phyloP scores from a whole-genome alignment of 129 eudicot genomes.

The Erigeron canadensis region DNA sequence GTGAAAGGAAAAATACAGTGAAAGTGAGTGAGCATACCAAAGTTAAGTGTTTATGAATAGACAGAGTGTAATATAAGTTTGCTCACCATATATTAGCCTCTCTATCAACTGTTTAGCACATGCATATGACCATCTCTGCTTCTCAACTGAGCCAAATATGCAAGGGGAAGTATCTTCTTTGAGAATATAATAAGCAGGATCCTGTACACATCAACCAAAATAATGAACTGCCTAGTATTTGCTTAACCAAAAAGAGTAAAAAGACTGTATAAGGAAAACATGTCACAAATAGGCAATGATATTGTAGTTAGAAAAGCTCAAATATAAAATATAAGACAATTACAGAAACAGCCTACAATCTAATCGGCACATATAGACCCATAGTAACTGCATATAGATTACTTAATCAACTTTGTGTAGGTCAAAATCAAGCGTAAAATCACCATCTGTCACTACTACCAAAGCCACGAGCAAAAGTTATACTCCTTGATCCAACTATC shows the following conservation, averaged over 20 bases:
- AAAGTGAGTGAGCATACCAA: slow-evolving; percentile 10
- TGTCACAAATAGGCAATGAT: neutral
- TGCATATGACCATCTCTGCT: slow-evolving; percentile 99
- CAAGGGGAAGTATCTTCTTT: slow-evolving; percentile 87
- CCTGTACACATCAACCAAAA: slow-evolving; percentile 42
- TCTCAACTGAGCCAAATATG: slow-evolving; percentile 94
- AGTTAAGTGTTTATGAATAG: neutral
- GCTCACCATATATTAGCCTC: slow-evolving; percentile 90
- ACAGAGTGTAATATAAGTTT: neutral
- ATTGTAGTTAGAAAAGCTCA: neutral
- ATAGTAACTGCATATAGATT: slow-evolving; percentile 6
- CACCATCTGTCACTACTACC: neutral
- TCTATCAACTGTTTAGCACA: slow-evolving; percentile 96
- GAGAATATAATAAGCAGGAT: slow-evolving; percentile 79
- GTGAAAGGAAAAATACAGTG: slow-evolving; percentile 14
- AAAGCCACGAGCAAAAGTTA: slow-evolving; percentile 1
- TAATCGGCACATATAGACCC: neutral
- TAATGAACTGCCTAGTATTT: neutral
- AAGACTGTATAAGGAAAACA: neutral
- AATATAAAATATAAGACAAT: neutral
- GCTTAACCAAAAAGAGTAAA: neutral
- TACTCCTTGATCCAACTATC: slow-evolving; percentile 3
- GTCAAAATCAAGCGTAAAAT: neutral
- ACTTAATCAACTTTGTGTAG: neutral
- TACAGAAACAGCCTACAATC: slow-evolving; percentile 8